Percentiles rank a stretch among this genome's conserved stretches.
phyloP scores from a whole-genome alignment of 345 rosid species.

The Salix udensis region DNA sequence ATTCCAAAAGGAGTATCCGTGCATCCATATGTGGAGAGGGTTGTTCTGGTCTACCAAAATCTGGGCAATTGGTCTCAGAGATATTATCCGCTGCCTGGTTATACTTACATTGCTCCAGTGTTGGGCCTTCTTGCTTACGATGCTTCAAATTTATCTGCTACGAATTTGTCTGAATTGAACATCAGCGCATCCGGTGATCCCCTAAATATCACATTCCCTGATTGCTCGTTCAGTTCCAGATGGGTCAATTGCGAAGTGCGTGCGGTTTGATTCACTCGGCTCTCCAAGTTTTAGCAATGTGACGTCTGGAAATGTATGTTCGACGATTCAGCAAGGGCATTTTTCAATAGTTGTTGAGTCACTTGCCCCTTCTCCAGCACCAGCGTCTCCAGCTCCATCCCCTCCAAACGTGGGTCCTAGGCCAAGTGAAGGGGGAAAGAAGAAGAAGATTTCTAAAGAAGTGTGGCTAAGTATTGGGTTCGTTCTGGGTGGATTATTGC shows the following conservation, averaged over 20 bases:
- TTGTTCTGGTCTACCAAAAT: conserved; percentile 83
- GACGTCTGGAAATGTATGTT: conserved; percentile 50
- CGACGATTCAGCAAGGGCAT: conserved; percentile 64
- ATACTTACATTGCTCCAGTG: conserved; percentile 65
- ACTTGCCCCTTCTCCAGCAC: conserved; percentile 43
- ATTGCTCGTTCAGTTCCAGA: conserved; percentile 42
- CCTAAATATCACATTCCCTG: conserved; percentile 55
- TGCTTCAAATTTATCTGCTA: conserved; percentile 63
- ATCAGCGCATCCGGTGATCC: conserved; percentile 48
- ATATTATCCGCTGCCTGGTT: conserved; percentile 56
- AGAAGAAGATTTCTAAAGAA: conserved; percentile 27
- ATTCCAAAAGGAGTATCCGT: conserved; percentile 52
- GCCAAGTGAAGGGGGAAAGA: conserved; percentile 22
- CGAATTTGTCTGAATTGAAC: conserved; percentile 43
- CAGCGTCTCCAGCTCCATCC: conserved; percentile 24
- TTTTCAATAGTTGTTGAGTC: conserved; percentile 77
- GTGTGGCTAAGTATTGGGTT: conserved; percentile 77
- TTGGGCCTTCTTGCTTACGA: conserved; percentile 80
- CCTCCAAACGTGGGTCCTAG: conserved; percentile 13
- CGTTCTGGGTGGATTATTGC: conserved; percentile 61
- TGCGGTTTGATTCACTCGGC: conserved; percentile 64
- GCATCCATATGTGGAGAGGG: conserved; percentile 68
- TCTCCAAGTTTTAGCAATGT: conserved; percentile 49
- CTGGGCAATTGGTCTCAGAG: conserved; percentile 67
- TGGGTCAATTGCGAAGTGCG: conserved; percentile 64